Evolutionary conservation across 2,329 filamentous ascomycete species (phyloP).

Genomic region (Penicillium sp.): DNA sequence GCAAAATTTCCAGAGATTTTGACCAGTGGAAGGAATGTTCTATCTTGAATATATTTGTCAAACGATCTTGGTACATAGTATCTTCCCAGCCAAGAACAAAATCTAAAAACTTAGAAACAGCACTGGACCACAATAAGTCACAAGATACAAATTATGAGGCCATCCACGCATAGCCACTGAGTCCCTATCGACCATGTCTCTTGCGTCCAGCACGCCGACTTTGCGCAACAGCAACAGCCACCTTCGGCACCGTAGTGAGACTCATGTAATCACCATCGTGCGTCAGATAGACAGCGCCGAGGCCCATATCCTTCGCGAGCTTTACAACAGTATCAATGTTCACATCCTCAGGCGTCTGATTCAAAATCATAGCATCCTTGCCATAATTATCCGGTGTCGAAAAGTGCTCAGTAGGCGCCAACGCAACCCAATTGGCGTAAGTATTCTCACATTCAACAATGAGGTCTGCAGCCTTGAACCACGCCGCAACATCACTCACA

Average conservation of each 20-base stretch:
- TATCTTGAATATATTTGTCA: neutral
- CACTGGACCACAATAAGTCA: no score
- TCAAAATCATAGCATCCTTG: slow-evolving; percentile 14
- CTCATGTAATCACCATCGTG: slow-evolving; percentile 13
- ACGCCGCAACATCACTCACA: slow-evolving; percentile 6
- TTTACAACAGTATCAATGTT: slow-evolving; percentile 6
- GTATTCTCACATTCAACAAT: slow-evolving; percentile 23
- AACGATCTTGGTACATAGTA: neutral
- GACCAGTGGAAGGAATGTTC: neutral
- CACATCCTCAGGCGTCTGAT: neutral
- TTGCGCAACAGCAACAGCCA: slow-evolving; percentile 12
- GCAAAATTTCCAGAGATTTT: neutral
- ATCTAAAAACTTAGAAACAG: neutral
- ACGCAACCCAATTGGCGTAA: slow-evolving; percentile 12
- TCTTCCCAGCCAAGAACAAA: neutral
- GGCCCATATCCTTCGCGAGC: slow-evolving; percentile 15
- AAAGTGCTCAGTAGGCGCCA: slow-evolving; percentile 7
- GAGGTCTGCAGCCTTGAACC: slow-evolving; percentile 19
- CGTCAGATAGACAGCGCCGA: slow-evolving; percentile 21
- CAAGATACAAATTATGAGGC: no score
- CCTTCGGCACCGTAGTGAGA: slow-evolving; percentile 7
- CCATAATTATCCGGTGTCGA: slow-evolving; percentile 1
- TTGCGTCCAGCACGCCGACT: neutral
- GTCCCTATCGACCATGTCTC: neutral
- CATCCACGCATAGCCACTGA: no score